Evolutionary conservation across 2,329 filamentous ascomycete species (phyloP), one percentile per base, ranked within the genome.

Genomic region (Sarocladium kiliense): DNA sequence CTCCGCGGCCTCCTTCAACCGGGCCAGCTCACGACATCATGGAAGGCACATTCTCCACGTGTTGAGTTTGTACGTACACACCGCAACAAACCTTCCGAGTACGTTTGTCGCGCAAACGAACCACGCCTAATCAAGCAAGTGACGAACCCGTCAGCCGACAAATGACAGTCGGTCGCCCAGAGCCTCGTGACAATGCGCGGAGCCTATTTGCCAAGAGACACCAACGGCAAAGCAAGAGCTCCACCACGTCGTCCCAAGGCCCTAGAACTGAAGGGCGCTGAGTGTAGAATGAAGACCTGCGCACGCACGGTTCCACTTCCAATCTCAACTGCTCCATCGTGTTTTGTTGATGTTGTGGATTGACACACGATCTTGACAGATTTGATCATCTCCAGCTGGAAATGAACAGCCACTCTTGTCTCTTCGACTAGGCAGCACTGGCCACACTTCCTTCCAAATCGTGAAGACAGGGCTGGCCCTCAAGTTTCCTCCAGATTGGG

Each of bases 61-160:
- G 14, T 14, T 34, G 14, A 7, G 7, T 7, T 34, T 14, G 9
- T 34, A 34, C n/a, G 30, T 34, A 34, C 30, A 34, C 9, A 14
- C 9, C 14, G 14, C 30, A 34, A 26, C 4, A 23, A 23, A 23
- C 19, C 10, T 26, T 41, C 37, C 44, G 44, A 47, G 23, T 23
- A 4, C 27, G 26, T 51, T 51, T 51, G 27, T 51, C 18, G 25
- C 47, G 30, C 47, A 51, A 25, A 21, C 30, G 30, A 21, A 27
- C 47, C 23, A 51, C 16, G 30, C 47, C 47, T 5, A 51, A 34
- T 32, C n/a, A 36, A 51, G 47, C 47, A 51, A 51, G 47, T 51
- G 47, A 51, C n/a, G 47, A 36, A 36, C 30, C n/a, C 6, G 19
- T 51, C 30, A 18, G 12, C 18, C 30, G 25, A 36, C n/a, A 36